Base-by-base conservation (phyloP, 306 rosid genomes). In the Trifolium repens region DNA sequence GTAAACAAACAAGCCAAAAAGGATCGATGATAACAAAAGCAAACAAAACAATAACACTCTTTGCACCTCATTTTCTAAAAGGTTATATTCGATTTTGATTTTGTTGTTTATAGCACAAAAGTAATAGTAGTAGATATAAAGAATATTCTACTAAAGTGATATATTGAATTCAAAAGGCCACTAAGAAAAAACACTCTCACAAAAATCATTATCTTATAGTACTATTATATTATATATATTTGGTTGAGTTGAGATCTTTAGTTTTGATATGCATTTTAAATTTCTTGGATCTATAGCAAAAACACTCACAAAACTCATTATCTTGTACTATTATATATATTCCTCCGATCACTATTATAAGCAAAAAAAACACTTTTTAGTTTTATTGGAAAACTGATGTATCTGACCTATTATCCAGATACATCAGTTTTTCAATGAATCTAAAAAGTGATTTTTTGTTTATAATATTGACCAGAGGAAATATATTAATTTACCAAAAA, bases 61-160 rank as follows among this genome's bases (percentile, higher is more conserved):
- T 78, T 83, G 82, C 73, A 72, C 72, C 78, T 55, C 78, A 65
- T 80, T 80, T 71, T 79, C 83, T 81, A 71, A 80, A 73, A 72
- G 73, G 65, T 16, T 39, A 62, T 71, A 62, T 75, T 32, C 32
- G 39, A 59, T 83, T 81, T 60, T 65, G 75, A 62, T 75, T 58
- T 77, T 71, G 46, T 81, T 67, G 70, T 77, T 40, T 22, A 59
- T 75, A 58, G 53, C 9, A 22, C 81, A 68, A 78, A 81, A 76
- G 82, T 83, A 50, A 69, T 44, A 32, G 35, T 44, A 27, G 30
- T 22, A 49, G 0, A 32, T 52, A 15, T 61, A 6, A 32, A 67
- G 72, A 83, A 82, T 58, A 19, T 54, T 87, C 88, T 84, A 52
- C 55, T 64, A 58, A 74, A 74, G 80, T 79, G 86, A 72, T 74